A percentile compares a stretch with the other conserved stretches of the same genome.
Conservation (phyloP, 805 yeast genomes). For the Tetrapisispora namnaoensis region DNA sequence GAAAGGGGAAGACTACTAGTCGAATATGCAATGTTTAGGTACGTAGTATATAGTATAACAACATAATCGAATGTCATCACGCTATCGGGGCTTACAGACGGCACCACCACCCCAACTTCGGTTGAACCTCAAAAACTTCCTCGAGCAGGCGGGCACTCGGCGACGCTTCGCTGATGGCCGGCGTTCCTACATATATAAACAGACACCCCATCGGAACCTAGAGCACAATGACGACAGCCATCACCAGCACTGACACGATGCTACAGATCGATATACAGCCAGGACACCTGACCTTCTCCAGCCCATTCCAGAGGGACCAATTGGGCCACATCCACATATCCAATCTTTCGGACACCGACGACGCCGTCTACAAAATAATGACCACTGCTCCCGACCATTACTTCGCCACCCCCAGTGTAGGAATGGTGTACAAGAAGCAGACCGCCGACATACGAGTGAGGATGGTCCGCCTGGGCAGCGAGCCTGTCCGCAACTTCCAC, state of each 20-base stretch:
- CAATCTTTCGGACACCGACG: constrained; percentile 44
- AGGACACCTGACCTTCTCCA: constrained; percentile 28
- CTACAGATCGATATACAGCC: not conserved
- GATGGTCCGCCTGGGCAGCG: constrained; percentile 70
- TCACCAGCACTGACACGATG: not conserved
- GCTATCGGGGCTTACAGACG: not conserved
- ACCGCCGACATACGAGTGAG: constrained; percentile 66
- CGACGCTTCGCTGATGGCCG: too few relatives aligned
- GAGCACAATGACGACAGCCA: too few relatives aligned
- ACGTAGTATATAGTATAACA: not conserved
- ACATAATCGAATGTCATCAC: not conserved
- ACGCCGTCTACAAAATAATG: constrained; percentile 87
- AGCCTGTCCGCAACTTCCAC: constrained; percentile 47
- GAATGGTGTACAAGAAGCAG: constrained; percentile 65
- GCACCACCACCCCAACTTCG: not conserved
- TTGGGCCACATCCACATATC: constrained; percentile 44
- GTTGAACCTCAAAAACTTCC: not conserved
- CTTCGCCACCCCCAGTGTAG: constrained; percentile 93
- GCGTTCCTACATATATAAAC: too few relatives aligned
- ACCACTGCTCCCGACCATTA: constrained; percentile 94
- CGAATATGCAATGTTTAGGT: not conserved
- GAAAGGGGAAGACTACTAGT: constrained; percentile 83
- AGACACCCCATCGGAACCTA: too few relatives aligned
- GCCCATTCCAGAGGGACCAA: constrained; percentile 64
- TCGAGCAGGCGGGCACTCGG: not conserved